A percentile compares a stretch with the other conserved stretches of the same genome.
Conservation (phyloP, 306 rosid species). For the Gillenia trifoliata region DNA sequence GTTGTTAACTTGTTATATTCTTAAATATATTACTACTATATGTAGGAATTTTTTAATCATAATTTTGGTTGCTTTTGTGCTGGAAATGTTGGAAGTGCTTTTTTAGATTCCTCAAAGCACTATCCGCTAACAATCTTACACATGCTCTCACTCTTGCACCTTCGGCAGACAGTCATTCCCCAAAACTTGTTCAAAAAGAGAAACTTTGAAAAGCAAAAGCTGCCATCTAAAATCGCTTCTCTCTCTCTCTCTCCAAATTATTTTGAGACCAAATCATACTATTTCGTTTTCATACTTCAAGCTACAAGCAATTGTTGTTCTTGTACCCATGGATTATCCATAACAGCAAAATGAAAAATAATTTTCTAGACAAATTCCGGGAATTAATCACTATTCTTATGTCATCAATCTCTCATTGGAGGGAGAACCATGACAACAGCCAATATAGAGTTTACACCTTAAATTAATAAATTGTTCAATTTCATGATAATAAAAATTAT, state of each 20-base stretch:
- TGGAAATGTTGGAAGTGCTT: conserved; percentile 48
- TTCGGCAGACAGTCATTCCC: conserved; percentile 57
- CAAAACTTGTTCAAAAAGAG: conserved; percentile 51
- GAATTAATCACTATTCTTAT: neutral
- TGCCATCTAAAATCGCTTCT: conserved; percentile 35
- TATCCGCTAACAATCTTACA: conserved; percentile 32
- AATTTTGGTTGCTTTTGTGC: conserved; percentile 44
- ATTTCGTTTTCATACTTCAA: neutral
- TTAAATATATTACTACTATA: neutral
- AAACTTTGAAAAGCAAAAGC: conserved; percentile 78
- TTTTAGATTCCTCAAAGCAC: conserved; percentile 55
- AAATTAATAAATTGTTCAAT: neutral
- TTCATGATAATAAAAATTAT: neutral
- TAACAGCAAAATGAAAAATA: neutral
- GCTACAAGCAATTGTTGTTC: neutral
- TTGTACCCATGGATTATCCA: neutral
- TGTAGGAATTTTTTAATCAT: neutral
- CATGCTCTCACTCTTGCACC: conserved; percentile 25
- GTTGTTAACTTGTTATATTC: no score
- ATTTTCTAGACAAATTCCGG: neutral
- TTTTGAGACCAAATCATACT: neutral
- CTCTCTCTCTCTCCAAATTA: conserved; percentile 27
- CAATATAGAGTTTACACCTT: neutral
- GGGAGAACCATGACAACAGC: neutral
- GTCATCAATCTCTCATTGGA: neutral